Conservation (phyloP, 805 yeast species). For the Myxozyma vanderwaltii region DNA sequence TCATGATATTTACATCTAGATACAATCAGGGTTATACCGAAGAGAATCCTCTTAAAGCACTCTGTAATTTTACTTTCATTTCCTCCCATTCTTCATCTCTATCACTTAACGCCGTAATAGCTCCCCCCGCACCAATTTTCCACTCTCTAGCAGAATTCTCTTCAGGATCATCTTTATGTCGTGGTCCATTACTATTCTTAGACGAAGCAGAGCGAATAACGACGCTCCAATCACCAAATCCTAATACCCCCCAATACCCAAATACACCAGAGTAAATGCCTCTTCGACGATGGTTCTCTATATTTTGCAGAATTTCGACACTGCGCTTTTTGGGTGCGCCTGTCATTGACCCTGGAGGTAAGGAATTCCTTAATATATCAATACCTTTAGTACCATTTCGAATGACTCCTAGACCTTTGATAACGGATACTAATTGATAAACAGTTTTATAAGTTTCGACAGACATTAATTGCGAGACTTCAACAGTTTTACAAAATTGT, state of each 20-base stretch:
- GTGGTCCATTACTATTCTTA: slow-evolving; percentile 55
- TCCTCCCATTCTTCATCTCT: slow-evolving; percentile 90
- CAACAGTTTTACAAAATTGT: slow-evolving; percentile 63
- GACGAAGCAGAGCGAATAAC: slow-evolving; percentile 80
- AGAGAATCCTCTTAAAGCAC: slow-evolving; percentile 73
- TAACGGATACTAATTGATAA: slow-evolving; percentile 87
- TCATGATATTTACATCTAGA: neutral
- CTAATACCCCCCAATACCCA: slow-evolving; percentile 91
- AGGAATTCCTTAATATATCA: slow-evolving; percentile 72
- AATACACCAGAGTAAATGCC: slow-evolving; percentile 93
- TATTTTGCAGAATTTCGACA: slow-evolving; percentile 70
- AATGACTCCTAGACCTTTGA: slow-evolving; percentile 59
- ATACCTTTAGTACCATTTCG: slow-evolving; percentile 58
- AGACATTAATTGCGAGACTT: slow-evolving; percentile 77
- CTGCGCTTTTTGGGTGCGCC: slow-evolving; percentile 98
- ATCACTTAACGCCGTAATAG: slow-evolving; percentile 85
- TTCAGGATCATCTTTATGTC: slow-evolving; percentile 18
- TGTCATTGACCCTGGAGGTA: slow-evolving; percentile 99
- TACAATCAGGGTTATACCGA: neutral
- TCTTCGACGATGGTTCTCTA: slow-evolving; percentile 56
- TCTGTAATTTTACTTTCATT: slow-evolving; percentile 75
- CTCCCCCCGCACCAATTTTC: slow-evolving; percentile 98
- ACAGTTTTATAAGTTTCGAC: slow-evolving; percentile 93
- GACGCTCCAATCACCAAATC: slow-evolving; percentile 94
- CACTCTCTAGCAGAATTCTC: slow-evolving; percentile 49